Base-by-base conservation (phyloP, 1,284 basidiomycete species). In the Athelia psychrophila region DNA sequence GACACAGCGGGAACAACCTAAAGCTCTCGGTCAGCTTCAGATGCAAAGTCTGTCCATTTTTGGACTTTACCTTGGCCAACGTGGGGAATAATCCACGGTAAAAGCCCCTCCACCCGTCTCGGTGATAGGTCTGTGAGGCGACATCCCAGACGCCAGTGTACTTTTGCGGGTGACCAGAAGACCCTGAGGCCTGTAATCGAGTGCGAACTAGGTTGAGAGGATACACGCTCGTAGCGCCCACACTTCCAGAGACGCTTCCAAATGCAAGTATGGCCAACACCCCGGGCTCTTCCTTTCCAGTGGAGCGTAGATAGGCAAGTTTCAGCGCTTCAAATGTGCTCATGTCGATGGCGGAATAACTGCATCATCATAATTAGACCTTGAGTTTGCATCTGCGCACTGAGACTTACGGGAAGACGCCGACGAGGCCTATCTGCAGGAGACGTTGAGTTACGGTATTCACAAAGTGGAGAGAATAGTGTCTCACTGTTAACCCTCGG, bases 121-220 rank as follows among this genome's bases (percentile, higher is more conserved):
- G 80, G 47, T 79, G 75, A 68, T 91, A 91, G 19, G 96, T 98
- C 66, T 88, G 88, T 44, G 76, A 68, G 5, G 83, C 80, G 5
- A 98, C 97, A 66, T 99, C 97, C 70, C 80, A 71, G 54, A 96
- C 88, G 22, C 95, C 95, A 2, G 80, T 83, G 69, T 99, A 99
- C 16, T 74, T 77, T 58, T 95, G 88, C 2, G 94, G 94, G 66
- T 98, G 95, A 1, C 94, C 93, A 0, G 90, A 84, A 1, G 93
- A 95, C 1, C 97, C 97, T 1, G 94, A 95, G 2, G 97, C 97
- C 71, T 99, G 97, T 53, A 99, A 68, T 47, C 96, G 84, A 10
- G 97, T 99, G 24, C 96, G 83, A 19, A 99, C 88, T 35, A 99
- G 80, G 70, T 97, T 98, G 58, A 96, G 76, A 5, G 91, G 94